Evolutionary conservation across 1,284 basidiomycete species (phyloP).

Genomic region (Rhodotorula sp.): DNA sequence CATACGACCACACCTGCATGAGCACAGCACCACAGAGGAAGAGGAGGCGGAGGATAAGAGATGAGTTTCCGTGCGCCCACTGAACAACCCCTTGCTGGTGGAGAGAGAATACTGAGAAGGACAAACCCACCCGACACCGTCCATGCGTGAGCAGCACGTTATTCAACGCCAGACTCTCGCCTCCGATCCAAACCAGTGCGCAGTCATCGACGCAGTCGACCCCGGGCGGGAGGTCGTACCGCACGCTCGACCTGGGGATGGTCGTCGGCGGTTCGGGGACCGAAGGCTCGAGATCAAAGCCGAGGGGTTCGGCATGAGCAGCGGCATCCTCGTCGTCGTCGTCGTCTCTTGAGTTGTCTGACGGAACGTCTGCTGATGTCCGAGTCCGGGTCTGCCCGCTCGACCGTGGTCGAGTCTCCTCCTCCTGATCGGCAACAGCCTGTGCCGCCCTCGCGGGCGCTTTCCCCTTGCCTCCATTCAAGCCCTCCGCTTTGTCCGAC

Average conservation of each 20-base stretch:
- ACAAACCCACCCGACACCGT: conserved; percentile 47
- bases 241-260: conserved; percentile 22
- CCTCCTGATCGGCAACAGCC: too few relatives aligned
- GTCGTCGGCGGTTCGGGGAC: conserved; percentile 40
- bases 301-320: background rate
- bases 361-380: too few relatives aligned
- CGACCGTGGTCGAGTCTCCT: too few relatives aligned
- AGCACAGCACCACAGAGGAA: conserved; percentile 26
- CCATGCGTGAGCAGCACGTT: conserved; percentile 82
- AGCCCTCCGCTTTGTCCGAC: background rate
- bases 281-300: conserved; percentile 21
- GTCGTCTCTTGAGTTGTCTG: background rate
- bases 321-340: background rate
- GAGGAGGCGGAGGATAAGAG: background rate
- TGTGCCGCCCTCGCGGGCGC: background rate
- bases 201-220: conserved; percentile 48
- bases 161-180: conserved; percentile 75
- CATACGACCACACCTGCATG: conserved; percentile 69
- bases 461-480: conserved; percentile 25
- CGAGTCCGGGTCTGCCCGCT: too few relatives aligned
- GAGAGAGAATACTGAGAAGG: too few relatives aligned
- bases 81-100: too few relatives aligned
- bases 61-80: conserved; percentile 23
- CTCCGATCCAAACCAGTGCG: conserved; percentile 75
- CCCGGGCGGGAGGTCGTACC: conserved; percentile 42